Evolutionary conservation across 1,284 basidiomycete species (phyloP).

Genomic region (Megacollybia platyphylla): DNA sequence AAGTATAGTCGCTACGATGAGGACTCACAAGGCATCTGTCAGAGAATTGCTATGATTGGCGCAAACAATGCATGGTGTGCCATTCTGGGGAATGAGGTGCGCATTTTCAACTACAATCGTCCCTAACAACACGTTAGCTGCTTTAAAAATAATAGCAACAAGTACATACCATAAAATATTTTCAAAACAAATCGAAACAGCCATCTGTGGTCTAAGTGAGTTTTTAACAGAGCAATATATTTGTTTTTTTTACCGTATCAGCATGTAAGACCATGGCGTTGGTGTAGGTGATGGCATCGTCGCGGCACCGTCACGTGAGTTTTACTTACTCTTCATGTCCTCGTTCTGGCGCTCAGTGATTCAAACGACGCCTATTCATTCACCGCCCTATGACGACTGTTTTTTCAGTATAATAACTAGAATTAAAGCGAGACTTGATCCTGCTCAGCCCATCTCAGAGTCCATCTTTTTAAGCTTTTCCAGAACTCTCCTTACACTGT

Average conservation of each 20-base stretch:
- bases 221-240: not conserved
- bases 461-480: too few species aligned
- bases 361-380: too few species aligned
- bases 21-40: conserved; percentile 68
- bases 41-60: conserved; percentile 78
- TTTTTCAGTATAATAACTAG: too few species aligned
- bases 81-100: conserved; percentile 55
- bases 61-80: conserved; percentile 61
- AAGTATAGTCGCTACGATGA: not conserved
- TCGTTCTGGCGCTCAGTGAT: too few species aligned
- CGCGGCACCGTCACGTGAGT: not conserved
- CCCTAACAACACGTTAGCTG: conserved; percentile 12
- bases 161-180: conserved; percentile 55
- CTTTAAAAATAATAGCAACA: too few species aligned
- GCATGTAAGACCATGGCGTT: conserved; percentile 55
- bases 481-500: too few species aligned
- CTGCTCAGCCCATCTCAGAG: too few species aligned
- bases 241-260: conserved; percentile 37
- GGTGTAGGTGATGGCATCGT: conserved; percentile 31
- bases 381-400: too few species aligned
- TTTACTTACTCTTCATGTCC: too few species aligned
- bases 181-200: conserved; percentile 72
- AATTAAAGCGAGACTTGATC: too few species aligned
- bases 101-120: conserved; percentile 77
- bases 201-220: conserved; percentile 23